Evolutionary conservation across 495 filamentous ascomycete genomes (phyloP).

Genomic region (Neurospora tetrasperma): DNA sequence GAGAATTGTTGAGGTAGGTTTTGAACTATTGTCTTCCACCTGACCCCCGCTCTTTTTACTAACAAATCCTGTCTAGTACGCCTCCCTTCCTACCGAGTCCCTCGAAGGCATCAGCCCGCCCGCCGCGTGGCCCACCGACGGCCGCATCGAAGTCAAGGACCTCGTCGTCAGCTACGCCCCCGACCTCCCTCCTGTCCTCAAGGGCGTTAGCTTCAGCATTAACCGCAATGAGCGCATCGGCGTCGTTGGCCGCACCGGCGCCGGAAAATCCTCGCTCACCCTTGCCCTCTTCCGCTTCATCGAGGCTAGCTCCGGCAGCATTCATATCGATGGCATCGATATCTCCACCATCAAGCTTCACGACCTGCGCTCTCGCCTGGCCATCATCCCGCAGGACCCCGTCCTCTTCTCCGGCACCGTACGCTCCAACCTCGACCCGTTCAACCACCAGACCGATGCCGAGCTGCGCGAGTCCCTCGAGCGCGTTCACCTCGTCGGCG

Average conservation of each 20-base stretch:
- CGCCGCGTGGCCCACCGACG: constrained; percentile 71
- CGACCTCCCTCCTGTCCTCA: constrained; percentile 65
- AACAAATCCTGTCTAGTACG: constrained; percentile 35
- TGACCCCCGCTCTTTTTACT: background rate
- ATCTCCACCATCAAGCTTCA: constrained; percentile 66
- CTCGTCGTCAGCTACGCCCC: constrained; percentile 67
- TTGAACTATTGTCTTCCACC: background rate
- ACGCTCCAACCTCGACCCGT: constrained; percentile 73
- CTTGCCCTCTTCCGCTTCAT: constrained; percentile 78
- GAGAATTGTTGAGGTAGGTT: constrained; percentile 55
- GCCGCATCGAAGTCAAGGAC: constrained; percentile 60
- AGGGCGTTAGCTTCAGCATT: constrained; percentile 61
- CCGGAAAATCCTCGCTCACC: constrained; percentile 77
- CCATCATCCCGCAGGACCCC: constrained; percentile 73
- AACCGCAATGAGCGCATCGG: constrained; percentile 67
- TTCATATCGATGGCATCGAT: constrained; percentile 67
- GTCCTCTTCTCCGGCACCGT: constrained; percentile 83
- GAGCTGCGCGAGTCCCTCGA: constrained; percentile 66
- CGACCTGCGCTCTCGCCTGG: constrained; percentile 60
- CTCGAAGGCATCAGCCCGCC: constrained; percentile 52
- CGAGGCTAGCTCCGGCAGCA: constrained; percentile 58
- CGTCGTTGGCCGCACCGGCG: constrained; percentile 77
- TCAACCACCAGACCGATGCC: constrained; percentile 57
- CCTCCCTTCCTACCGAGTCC: constrained; percentile 57
- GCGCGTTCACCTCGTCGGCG: constrained; percentile 61